Evolutionary conservation across 2,329 filamentous ascomycete genomes (phyloP), one percentile per base, ranked within the genome.

Genomic region (Fusarium longipes): DNA sequence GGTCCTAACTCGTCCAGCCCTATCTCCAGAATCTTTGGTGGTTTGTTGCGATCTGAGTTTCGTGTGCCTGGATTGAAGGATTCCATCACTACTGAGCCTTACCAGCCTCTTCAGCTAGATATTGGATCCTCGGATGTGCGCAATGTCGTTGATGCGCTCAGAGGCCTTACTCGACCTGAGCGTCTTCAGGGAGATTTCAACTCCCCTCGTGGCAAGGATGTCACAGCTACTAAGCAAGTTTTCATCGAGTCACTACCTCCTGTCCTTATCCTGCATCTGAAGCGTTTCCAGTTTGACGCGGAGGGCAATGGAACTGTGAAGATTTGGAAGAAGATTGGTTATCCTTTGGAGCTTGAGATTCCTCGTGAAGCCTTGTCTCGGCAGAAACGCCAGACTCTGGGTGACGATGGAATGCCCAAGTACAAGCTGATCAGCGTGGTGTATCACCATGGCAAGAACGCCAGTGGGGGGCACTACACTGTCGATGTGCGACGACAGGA

Each of bases 281-380:
- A 99, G 82, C 93, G 96, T 42, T 99, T 99, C 84, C 93, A 97
- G 73, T 98, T 97, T 73, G 93, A 98, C 73, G 92, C 89, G 63
- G 87, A 90, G 58, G 92, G 90, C 42, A 73, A 76, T 42, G 93
- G 93, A 24, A 97, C 93, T 1, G 91, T 97, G 74, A 99, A 99
- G 83, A 97, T 98, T 67, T 97, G 95, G 93, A 99, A 98, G 83
- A 97, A 95, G 82, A 86, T 99, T 59, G 95, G 93, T 20, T 99
- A 99, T 75, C 96, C 96, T 0, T 83, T 99, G 27, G 94, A 98
- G 74, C 84, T 99, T 49, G 95, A 98, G 76, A 93, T 99, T 65
- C 96, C 96, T 1, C 91, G 90, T 57, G 95, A 98, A 75, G 91
- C 93, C 11, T 91, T 99, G 74, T 91, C 93, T 12, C 88, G 90